These are phyloP conservation scores for Crithidia thermophila DNA, from an alignment of 208 protist species.

Conservation along the genomic window DNA sequence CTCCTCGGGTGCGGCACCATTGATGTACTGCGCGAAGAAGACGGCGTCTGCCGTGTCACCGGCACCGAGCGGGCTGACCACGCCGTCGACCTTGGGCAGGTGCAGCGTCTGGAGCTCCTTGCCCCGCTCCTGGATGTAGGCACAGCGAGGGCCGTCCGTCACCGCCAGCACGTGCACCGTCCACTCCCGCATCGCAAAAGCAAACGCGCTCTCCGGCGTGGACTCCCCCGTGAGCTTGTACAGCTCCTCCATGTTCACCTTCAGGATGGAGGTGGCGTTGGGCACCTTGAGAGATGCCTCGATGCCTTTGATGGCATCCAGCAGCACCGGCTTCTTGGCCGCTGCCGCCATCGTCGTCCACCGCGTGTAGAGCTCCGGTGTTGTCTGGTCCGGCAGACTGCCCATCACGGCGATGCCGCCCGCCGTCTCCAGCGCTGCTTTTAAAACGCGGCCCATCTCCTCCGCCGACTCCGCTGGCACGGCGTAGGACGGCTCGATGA, in stretches of 20 bases:
- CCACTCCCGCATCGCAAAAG: conserved; percentile 34
- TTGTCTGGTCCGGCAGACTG: conserved; percentile 33
- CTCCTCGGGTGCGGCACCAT: conserved; percentile 12
- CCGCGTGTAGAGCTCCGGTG: conserved; percentile 31
- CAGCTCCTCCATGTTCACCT: conserved; percentile 40
- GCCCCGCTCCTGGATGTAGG: conserved; percentile 31
- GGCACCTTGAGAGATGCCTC: conserved; percentile 29
- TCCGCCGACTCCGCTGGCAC: conserved; percentile 26
- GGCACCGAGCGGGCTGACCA: conserved; percentile 40
- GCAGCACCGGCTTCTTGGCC: conserved; percentile 31
- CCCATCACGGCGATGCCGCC: conserved; percentile 41
- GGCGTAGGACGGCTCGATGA: conserved; percentile 38
- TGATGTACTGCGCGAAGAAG: conserved; percentile 34
- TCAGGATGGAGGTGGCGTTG: conserved; percentile 28
- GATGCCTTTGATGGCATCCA: conserved; percentile 47
- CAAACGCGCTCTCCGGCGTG: conserved; percentile 29
- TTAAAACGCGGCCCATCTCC: conserved; percentile 22
- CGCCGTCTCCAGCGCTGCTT: conserved; percentile 14
- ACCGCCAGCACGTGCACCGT: conserved; percentile 31
- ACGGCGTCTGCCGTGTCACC: conserved; percentile 45
- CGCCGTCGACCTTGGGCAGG: conserved; percentile 26
- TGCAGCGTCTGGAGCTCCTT: conserved; percentile 5
- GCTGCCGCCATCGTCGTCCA: conserved; percentile 33
- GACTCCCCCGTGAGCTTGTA: conserved; percentile 26
- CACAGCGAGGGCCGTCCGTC: conserved; percentile 32